Evolutionary conservation across 202 grass and related monocot species (phyloP), one percentile per base, ranked within the genome.

Genomic region (Dendrocalamus latiflorus): DNA sequence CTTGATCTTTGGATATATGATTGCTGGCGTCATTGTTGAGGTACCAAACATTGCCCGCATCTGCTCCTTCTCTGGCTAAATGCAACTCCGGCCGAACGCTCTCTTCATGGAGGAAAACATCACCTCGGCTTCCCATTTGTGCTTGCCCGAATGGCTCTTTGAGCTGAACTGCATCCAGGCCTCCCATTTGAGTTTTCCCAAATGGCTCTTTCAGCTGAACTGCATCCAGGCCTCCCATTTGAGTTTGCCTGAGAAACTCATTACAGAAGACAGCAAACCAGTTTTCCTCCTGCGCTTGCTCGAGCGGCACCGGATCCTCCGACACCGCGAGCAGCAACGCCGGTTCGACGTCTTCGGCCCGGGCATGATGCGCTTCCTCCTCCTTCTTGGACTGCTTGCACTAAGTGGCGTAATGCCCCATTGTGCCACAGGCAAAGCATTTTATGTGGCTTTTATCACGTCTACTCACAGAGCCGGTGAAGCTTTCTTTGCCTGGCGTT

Each of bases 331-430:
- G 24, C 1, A 60, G 10, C 5, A 60, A 3, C 1, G 57, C 57
- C 1, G 9, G 11, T 2, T 25, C 4, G 0, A 25, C 24, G 4
- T 60, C 11, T 0, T 60, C 11, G 0, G 24, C 11, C 0, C 22
- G 3, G 0, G 56, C 22, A 0, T 5, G 2, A 12, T 26, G 22
- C 0, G 56, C 56, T 1, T 57, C 54, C n/a, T 9, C 54, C 6
- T 11, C 9, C 2, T 22, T 57, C 54, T 57, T 57, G 3, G n/a
- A 8, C 0, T 1, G 3, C 0, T 9, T 22, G 22, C 56, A 59
- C 10, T 59, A 10, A 1, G 0, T 57, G 9, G 54, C 20, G 1
- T 57, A 57, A 7, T 57, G 54, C 0, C 21, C 54, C 1, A 1
- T 9, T 3, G 8, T 22, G 0, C 9, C n/a, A 21, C 21, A 24